Conservation (phyloP, 2,329 filamentous ascomycete genomes). For the Ceratocystis variospora region DNA sequence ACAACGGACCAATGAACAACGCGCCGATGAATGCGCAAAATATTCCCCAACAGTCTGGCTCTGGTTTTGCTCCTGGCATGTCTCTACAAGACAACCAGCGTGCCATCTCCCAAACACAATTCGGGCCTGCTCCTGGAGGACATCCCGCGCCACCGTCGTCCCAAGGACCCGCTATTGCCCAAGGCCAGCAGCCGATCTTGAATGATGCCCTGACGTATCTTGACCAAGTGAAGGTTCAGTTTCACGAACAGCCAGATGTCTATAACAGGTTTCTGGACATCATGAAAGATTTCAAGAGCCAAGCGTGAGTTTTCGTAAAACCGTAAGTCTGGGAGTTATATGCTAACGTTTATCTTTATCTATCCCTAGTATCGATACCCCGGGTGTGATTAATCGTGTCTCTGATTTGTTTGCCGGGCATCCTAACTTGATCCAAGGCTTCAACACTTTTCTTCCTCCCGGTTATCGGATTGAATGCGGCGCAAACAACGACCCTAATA, state of each 20-base stretch:
- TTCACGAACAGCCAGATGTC: conserved; percentile 90
- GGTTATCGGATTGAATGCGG: conserved; percentile 96
- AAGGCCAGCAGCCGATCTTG: conserved; percentile 33
- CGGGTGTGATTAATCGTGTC: conserved; percentile 91
- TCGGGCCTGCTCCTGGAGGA: conserved; percentile 18
- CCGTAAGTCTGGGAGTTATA: not conserved
- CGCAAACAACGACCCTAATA: conserved; percentile 83
- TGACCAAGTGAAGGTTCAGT: conserved; percentile 96
- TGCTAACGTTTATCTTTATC: not conserved
- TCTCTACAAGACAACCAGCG: conserved; percentile 30
- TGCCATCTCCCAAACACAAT: conserved; percentile 18
- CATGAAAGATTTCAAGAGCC: conserved; percentile 99
- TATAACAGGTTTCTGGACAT: conserved; percentile 96
- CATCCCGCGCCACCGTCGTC: conserved; percentile 24
- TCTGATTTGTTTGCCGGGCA: conserved; percentile 93
- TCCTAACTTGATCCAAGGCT: conserved; percentile 88
- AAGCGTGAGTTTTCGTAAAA: conserved; percentile 50
- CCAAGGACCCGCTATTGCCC: conserved; percentile 29
- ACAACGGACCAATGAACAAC: conserved; percentile 37
- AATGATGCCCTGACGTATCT: conserved; percentile 80
- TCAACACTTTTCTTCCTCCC: conserved; percentile 93
- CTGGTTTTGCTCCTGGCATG: conserved; percentile 7
- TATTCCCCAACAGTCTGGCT: conserved; percentile 32
- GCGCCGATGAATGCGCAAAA: conserved; percentile 42
- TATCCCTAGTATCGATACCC: conserved; percentile 60